A percentile compares a stretch with the other conserved stretches of the same genome.
Evolutionary conservation across 495 filamentous ascomycete species (phyloP).

Genomic region (Terfezia boudieri): DNA sequence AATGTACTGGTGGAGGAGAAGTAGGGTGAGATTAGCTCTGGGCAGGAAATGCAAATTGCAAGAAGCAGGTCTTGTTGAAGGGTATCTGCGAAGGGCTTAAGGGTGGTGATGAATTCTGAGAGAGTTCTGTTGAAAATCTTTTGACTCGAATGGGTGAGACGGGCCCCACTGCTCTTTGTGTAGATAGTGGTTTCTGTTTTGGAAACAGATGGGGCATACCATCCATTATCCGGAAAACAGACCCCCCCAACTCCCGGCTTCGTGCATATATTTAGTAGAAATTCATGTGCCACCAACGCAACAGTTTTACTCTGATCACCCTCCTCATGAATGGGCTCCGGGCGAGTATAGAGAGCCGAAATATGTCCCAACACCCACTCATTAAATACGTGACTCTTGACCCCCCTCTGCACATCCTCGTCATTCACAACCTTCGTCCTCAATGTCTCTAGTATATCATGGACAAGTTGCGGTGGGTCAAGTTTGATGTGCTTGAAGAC

Average conservation of each 20-base stretch:
- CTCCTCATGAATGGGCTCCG: constrained; percentile 6
- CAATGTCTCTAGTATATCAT: constrained; percentile 11
- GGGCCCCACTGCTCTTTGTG: constrained; percentile 1
- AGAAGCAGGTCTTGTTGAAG: constrained; percentile 63
- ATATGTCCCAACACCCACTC: constrained; percentile 15
- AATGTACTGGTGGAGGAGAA: constrained; percentile 56
- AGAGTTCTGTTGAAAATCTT: constrained; percentile 48
- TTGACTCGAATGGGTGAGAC: constrained; percentile 6
- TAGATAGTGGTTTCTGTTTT: background rate
- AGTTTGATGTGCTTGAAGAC: constrained; percentile 17
- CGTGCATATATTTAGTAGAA: constrained; percentile 14
- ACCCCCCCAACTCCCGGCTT: constrained; percentile 11
- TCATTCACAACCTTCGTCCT: constrained; percentile 11
- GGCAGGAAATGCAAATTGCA: constrained; percentile 53
- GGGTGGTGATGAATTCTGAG: constrained; percentile 48
- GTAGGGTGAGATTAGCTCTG: constrained; percentile 68
- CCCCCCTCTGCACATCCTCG: constrained; percentile 10
- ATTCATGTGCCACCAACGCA: constrained; percentile 11
- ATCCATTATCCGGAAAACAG: constrained; percentile 16
- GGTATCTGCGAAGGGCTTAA: constrained; percentile 62
- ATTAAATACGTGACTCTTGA: constrained; percentile 16
- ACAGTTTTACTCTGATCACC: constrained; percentile 7
- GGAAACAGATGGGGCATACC: constrained; percentile 10
- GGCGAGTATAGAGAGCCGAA: constrained; percentile 10
- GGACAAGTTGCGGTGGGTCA: constrained; percentile 12